Conservation (phyloP, 2,329 filamentous ascomycete species). For the Huntiella abstrusa region DNA sequence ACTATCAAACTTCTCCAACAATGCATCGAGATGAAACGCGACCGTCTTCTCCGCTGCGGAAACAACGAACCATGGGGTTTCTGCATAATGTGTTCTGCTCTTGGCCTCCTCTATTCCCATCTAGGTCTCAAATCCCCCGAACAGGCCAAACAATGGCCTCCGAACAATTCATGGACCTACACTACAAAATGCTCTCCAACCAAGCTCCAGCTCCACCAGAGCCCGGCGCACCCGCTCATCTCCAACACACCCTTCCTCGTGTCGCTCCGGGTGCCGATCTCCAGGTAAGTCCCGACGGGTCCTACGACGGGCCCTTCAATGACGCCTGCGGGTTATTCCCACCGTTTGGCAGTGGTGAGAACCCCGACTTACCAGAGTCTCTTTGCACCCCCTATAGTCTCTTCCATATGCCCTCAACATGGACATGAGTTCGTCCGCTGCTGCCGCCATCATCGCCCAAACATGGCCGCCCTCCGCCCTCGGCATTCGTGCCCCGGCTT, state of each 20-base stretch:
- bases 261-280: conserved; percentile 2
- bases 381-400: background rate
- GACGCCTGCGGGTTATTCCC: background rate
- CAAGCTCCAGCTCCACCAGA: conserved; percentile 19
- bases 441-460: conserved; percentile 4
- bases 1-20: conserved; percentile 42
- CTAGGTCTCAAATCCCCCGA: conserved; percentile 37
- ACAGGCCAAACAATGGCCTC: conserved; percentile 39
- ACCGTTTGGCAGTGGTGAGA: too few species aligned
- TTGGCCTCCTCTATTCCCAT: conserved; percentile 39
- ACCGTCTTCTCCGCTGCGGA: conserved; percentile 39
- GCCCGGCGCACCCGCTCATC: background rate
- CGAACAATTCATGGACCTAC: conserved; percentile 38
- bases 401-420: conserved; percentile 9
- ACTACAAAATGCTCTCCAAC: conserved; percentile 36
- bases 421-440: conserved; percentile 4
- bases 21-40: conserved; percentile 41
- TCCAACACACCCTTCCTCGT: background rate
- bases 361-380: too few species aligned
- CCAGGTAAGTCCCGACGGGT: conserved; percentile 1
- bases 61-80: conserved; percentile 48
- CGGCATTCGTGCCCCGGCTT: background rate
- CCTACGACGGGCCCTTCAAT: background rate
- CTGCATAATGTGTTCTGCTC: conserved; percentile 42
- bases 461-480: conserved; percentile 3